phyloP scores from a whole-genome alignment of 2,329 filamentous ascomycete species.

The Paracamarosporium sp. region DNA sequence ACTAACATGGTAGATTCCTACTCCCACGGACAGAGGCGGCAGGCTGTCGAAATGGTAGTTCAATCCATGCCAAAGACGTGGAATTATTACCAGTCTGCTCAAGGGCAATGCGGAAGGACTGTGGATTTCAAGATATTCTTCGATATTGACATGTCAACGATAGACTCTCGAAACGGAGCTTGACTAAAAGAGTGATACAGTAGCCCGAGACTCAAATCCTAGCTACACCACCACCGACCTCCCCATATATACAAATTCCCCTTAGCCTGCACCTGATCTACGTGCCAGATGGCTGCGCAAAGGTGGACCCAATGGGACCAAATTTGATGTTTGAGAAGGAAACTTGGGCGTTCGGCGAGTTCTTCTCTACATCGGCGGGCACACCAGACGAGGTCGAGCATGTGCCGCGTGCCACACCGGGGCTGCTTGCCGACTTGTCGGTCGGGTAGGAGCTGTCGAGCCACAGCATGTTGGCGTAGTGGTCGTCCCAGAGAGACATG shows the following conservation, averaged over 20 bases:
- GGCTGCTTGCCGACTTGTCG: slow-evolving; percentile 12
- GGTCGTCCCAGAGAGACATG: slow-evolving; percentile 66
- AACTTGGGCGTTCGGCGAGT: slow-evolving; percentile 17
- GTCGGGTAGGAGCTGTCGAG: slow-evolving; percentile 69
- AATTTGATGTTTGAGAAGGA: slow-evolving; percentile 31
- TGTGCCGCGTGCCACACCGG: slow-evolving; percentile 22
- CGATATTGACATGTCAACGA: too few species aligned
- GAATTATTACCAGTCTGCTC: too few species aligned
- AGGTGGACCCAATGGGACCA: slow-evolving; percentile 27
- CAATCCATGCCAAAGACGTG: too few species aligned
- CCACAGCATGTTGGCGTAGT: slow-evolving; percentile 73
- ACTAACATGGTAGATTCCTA: too few species aligned
- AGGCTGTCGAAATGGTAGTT: too few species aligned
- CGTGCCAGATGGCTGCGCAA: slow-evolving; percentile 8
- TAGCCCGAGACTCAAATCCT: too few species aligned
- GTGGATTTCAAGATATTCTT: too few species aligned
- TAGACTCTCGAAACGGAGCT: too few species aligned
- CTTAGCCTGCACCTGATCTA: not conserved
- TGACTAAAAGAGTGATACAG: too few species aligned
- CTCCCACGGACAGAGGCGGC: too few species aligned
- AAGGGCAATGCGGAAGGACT: too few species aligned
- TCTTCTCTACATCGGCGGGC: slow-evolving; percentile 25
- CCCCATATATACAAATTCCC: not conserved
- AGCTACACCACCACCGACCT: not conserved
- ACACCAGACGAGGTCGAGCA: slow-evolving; percentile 22